phyloP scores from a whole-genome alignment of 1,284 basidiomycete species.

The Ustilago bromivora region DNA sequence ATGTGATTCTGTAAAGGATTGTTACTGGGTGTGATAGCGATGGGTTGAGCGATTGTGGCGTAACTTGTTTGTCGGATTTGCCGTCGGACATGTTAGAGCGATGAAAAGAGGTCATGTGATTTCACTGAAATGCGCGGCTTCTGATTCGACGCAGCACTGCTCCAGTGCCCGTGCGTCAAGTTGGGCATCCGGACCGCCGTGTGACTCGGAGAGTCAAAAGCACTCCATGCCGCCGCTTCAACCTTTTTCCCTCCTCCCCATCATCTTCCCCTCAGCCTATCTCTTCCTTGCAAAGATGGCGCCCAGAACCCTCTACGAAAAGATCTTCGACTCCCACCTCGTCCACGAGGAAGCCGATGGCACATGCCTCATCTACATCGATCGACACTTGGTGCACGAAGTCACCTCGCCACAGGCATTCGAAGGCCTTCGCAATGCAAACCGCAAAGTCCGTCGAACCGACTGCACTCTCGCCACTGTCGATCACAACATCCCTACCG shows the following conservation, averaged over 20 bases:
- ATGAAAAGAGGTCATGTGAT: no score
- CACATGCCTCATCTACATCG: constrained; percentile 67
- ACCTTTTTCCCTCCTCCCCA: constrained; percentile 9
- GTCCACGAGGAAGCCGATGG: constrained; percentile 63
- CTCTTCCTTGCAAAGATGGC: constrained; percentile 34
- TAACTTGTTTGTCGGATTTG: no score
- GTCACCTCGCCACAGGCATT: constrained; percentile 69
- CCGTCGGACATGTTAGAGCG: no score
- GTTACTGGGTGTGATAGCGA: no score
- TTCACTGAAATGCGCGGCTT: not conserved
- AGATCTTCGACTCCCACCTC: constrained; percentile 67
- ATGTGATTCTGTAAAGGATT: no score
- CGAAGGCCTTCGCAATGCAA: constrained; percentile 65
- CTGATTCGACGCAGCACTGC: constrained; percentile 1
- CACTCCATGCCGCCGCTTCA: not conserved
- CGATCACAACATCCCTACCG: constrained; percentile 69
- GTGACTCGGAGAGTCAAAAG: constrained; percentile 2
- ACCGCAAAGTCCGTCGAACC: constrained; percentile 60
- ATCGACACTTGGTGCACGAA: constrained; percentile 68
- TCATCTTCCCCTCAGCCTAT: not conserved
- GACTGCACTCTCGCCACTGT: constrained; percentile 69
- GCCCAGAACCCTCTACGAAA: constrained; percentile 64
- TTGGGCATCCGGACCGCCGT: not conserved
- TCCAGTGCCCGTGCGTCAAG: constrained; percentile 7
- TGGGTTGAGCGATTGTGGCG: no score